Base-by-base conservation (phyloP, 2,329 filamentous ascomycete species). In the Furcasterigmium sp. region DNA sequence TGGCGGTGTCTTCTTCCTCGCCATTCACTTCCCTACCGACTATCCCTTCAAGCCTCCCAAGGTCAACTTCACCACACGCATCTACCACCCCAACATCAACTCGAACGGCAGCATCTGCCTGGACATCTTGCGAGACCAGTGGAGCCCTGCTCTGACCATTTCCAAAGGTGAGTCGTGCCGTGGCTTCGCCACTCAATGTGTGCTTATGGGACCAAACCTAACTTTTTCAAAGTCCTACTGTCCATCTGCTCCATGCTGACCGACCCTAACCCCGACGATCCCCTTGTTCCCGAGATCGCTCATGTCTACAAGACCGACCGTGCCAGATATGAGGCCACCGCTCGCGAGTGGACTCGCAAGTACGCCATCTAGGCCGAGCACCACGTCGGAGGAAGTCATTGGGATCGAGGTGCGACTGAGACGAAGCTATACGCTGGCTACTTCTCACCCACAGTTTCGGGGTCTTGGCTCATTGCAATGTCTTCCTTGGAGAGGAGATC, bases 1-100 rank as follows among this genome's bases (percentile, higher is more conserved):
- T 40, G 91, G 91, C 67, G 93, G 93, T 63, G 91, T 98, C 58
- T 98, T 98, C 80, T 98, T 98, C 83, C 82, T 98, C 55, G 85
- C 87, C 57, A 98, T 98, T 64, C 90, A 96, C 74, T 97, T 98
- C 79, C 93, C 93, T 56, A 98, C 93, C 78, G 93, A 98, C 78
- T 98, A 98, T 73, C 93, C 93, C 34, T 98, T 98, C 81, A 98
- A 98, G 85, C 93, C 93, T 51, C 93, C 93, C 57, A 98, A 98
- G 82, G 91, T 98, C 72, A 96, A 96, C 85, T 98, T 98, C 81
- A 97, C 90, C 59, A 98, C 93, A 53, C 87, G 91, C 65, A 97
- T 98, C 76, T 98, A 98, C 70, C 93, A 98, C 75, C 93, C 93
- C 61, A 98, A 98, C 75, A 98, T 98, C 89, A 98, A 98, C 83